These are phyloP conservation scores for Backusella tuberculispora DNA, from an alignment of 192 early-diverging fungal genomes.

Conservation along the genomic window DNA sequence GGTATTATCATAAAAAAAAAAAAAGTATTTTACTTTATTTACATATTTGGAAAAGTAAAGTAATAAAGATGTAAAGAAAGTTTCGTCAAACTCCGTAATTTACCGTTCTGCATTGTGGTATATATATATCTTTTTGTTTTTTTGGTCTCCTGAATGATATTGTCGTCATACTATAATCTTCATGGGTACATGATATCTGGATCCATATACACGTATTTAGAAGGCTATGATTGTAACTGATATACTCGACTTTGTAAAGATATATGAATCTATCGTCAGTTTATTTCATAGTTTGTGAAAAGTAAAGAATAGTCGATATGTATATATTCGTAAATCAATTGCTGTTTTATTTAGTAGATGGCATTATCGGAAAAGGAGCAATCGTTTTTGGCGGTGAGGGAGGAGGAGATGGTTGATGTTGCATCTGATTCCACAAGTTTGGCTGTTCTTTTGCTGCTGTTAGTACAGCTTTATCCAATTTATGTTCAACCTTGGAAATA, in stretches of 20 bases:
- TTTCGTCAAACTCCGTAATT: not conserved
- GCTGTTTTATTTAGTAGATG: slow-evolving; percentile 40
- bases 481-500: slow-evolving; percentile 60
- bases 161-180: not conserved
- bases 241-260: not conserved
- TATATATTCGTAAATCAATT: not conserved
- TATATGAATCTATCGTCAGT: not conserved
- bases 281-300: not conserved
- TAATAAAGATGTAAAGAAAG: not conserved
- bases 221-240: not conserved
- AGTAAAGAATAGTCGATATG: not conserved
- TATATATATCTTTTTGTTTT: not conserved
- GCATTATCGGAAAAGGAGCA: slow-evolving; percentile 26
- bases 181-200: not conserved
- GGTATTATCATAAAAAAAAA: too few species aligned
- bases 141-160: not conserved
- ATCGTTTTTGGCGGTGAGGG: slow-evolving; percentile 37
- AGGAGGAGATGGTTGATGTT: slow-evolving; percentile 29
- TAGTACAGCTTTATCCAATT: not conserved
- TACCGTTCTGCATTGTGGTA: not conserved
- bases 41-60: not conserved
- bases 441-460: not conserved
- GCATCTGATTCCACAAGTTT: not conserved
- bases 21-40: not conserved
- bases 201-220: not conserved